Evolutionary conservation across 352 stramenopile species (phyloP), one percentile per base, ranked within the genome.

Genomic region (Peronospora destructor): DNA sequence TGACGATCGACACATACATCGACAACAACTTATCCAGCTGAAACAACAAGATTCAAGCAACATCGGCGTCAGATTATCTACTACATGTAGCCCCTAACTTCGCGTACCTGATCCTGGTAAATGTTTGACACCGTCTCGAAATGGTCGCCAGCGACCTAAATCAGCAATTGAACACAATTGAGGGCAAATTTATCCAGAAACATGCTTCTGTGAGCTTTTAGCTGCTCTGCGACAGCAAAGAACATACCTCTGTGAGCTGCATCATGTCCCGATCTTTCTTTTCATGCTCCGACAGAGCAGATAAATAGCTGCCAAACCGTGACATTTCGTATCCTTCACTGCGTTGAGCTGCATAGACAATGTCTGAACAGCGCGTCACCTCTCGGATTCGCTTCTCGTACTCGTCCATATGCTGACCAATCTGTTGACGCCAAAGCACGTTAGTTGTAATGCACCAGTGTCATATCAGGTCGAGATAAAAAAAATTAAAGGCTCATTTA

Each of bases 71-170:
- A 29, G 28, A 21, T 43, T n/a, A 7, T 36, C 30, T 8, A 39
- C 1, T 10, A 32, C 16, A 26, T n/a, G 3, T 33, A 19, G 5
- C 6, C 25, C 48, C 29, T 19, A 17, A 29, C 1, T 41, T 53
- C 9, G 9, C 23, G 16, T 64, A 87, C 80, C 65, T 94, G 76
- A 30, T 94, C 83, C 61, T 94, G 83, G 40, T 90, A 91, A 26
- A 91, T 67, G 48, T 91, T 91, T 30, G 80, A 91, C 11, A 91
- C 72, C 1, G 74, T 87, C 50, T 94, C 83, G 52, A 94, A 94
- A 38, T 86, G 66, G 52, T 94, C 83, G 1, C 83, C 83, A 37
- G 72, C 68, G 12, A 71, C 59, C 79, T 90, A 36, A 40, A 52
- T 25, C 29, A 45, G 14, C 53, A 52, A 36, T 19, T 17, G 14